Base-by-base conservation (phyloP, 2,329 filamentous ascomycete genomes). In the Diaporthe citrichinensis region DNA sequence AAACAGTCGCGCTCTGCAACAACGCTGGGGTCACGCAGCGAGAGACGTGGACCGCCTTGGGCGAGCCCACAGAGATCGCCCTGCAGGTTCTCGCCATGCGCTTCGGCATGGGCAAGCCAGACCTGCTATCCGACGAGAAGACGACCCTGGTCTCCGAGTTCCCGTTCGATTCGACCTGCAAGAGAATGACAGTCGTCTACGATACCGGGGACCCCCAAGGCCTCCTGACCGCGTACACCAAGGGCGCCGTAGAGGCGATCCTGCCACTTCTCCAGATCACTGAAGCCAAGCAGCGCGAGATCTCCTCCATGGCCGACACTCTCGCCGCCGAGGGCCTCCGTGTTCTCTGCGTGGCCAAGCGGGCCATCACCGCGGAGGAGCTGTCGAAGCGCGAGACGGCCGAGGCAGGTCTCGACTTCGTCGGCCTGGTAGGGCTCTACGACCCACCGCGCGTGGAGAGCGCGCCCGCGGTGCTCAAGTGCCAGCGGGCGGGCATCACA, bases 161-260 rank as follows among this genome's bases (percentile, higher is more conserved):
- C 72, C 92, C 93, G 2, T 95, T 95, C 80, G 93, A 95, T 81
- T 94, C 92, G 0, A 90, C 90, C 51, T 90, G 93, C 83, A 95
- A 95, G 85, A 89, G 92, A 75, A 95, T 95, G 93, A 93, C 92
- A 51, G 92, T 94, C 67, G 88, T 94, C 39, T 94, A 93, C 83
- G 80, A 81, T 14, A 78, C 81, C 58, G 82, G 82, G 10, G 82
- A 79, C 58, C 83, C 83, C 84, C 34, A 80, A 81, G 15, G 80
- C 12, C 57, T 82, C 15, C 81, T 81, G 62, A 83, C 85, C 17
- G 86, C 90, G 25, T 91, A 90, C 77, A 88, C 88, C 80, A 92
- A 92, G 80, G 90, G 90, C 55, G 90, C 90, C 1, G 85, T 90
- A 25, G 90, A 92, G 80, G 85, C 88, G n/a, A 84, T 92, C 59